Evolutionary conservation across 306 rosid genomes (phyloP), one percentile per base, ranked within the genome.

Genomic region (Lotus japonicus): DNA sequence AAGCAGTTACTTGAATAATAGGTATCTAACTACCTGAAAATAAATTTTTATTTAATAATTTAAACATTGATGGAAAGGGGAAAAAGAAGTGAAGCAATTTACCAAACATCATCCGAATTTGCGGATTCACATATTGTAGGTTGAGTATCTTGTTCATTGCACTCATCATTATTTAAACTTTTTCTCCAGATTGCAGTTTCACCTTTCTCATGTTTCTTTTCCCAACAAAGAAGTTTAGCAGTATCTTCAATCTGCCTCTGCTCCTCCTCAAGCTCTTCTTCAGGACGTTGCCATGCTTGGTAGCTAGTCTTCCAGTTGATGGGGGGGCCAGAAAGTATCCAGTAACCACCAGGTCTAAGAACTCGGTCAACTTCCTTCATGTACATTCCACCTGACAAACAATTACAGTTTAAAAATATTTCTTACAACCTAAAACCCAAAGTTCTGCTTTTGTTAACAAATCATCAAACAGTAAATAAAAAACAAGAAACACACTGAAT

Each of bases 281-380:
- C 79, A 33, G 95, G 81, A 28, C 84, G 84, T 69, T 88, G 85
- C 97, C 97, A 90, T 51, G 87, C 77, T 63, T 41, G 73, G 74
- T 48, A 86, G 77, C 36, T 86, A 49, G 9, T 70, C 82, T 55
- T 84, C 97, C 97, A 90, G 74, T 82, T 82, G 53, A 88, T 81
- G 2, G 97, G 97, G 57, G 97, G 90, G 59, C 97, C 95, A 68
- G 95, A 79, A 58, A 90, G 92, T 46, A 90, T 68, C 97, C 95
- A 90, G 66, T 88, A 90, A 74, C 97, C 97, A 50, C 95, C 95
- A 14, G 92, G 95, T 75, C 92, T 81, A 72, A 90, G 97, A 79
- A 90, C 90, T 75, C 97, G 87, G 35, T 90, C 95, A 45, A 90
- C 88, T 82, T 90, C 97, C 84, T 80, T 86, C 92, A 90, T 81